phyloP scores from a whole-genome alignment of 805 yeast genomes.

The Kluyveromyces nonfermentans region DNA sequence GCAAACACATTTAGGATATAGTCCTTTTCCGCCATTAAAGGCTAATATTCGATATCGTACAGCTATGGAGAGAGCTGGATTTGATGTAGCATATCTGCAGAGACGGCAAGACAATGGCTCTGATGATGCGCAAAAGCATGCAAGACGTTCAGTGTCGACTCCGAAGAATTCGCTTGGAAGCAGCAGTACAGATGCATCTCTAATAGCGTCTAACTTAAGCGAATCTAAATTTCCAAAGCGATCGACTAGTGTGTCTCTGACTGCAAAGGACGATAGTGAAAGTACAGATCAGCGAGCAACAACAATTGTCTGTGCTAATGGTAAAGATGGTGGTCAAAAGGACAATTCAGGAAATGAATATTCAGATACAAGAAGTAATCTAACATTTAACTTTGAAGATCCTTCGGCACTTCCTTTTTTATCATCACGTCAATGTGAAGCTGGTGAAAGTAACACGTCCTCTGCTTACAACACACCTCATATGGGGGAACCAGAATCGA shows the following conservation, averaged over 20 bases:
- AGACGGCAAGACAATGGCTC: no score
- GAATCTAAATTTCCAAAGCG: neutral
- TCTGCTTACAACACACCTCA: conserved; percentile 1
- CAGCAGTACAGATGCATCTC: neutral
- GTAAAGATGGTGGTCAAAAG: neutral
- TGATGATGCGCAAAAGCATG: no score
- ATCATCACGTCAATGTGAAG: neutral
- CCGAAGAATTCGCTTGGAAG: no score
- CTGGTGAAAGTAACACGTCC: neutral
- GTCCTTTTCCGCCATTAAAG: conserved; percentile 62
- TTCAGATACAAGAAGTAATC: neutral
- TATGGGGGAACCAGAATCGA: neutral
- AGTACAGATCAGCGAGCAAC: neutral
- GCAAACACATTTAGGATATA: conserved; percentile 20
- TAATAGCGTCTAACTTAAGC: neutral
- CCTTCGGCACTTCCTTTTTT: neutral
- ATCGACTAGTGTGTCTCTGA: no score
- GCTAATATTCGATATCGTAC: conserved; percentile 53
- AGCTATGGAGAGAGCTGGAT: conserved; percentile 77
- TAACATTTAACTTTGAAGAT: neutral
- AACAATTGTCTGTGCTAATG: neutral
- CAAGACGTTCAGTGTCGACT: no score
- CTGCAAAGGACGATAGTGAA: no score
- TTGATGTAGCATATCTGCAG: conserved; percentile 42
- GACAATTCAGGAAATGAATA: neutral